Evolutionary conservation across 495 filamentous ascomycete genomes (phyloP).

Genomic region (Terfezia boudieri): DNA sequence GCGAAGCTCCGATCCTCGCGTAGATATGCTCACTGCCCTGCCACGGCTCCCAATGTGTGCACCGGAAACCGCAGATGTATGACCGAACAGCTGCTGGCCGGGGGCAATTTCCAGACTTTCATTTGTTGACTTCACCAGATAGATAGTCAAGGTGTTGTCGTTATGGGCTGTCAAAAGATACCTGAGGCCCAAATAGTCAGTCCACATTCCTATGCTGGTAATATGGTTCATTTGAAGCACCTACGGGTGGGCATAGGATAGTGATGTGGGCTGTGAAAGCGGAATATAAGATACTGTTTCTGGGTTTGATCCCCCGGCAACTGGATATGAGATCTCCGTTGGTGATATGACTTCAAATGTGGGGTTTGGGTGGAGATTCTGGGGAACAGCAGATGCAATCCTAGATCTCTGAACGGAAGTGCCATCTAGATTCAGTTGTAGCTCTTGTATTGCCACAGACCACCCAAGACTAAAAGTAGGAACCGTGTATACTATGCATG

Average conservation of each 20-base stretch:
- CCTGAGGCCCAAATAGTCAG: constrained; percentile 51
- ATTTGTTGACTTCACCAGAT: constrained; percentile 56
- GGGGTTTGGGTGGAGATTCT: too few relatives aligned
- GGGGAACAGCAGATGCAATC: constrained; percentile 23
- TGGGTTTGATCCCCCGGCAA: constrained; percentile 4
- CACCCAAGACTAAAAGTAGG: constrained; percentile 48
- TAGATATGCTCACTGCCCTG: constrained; percentile 74
- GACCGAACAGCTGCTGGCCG: constrained; percentile 70
- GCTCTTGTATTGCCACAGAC: constrained; percentile 76
- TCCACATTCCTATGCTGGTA: constrained; percentile 7
- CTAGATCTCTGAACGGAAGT: constrained; percentile 20
- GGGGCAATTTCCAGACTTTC: constrained; percentile 43
- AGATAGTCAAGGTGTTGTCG: constrained; percentile 81
- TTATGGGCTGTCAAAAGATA: constrained; percentile 73
- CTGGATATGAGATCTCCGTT: constrained; percentile 32
- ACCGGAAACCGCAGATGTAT: constrained; percentile 73
- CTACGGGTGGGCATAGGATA: constrained; percentile 19
- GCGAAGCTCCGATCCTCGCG: constrained; percentile 60
- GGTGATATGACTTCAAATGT: constrained; percentile 1
- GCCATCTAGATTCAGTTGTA: constrained; percentile 32
- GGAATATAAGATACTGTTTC: constrained; percentile 11
- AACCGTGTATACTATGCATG: constrained; percentile 68
- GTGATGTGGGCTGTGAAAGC: constrained; percentile 15
- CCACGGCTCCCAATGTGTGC: constrained; percentile 72
- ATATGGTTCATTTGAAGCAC: neutral